Evolutionary conservation across 2,329 filamentous ascomycete genomes (phyloP).

Genomic region (Ciborinia camelliae): DNA sequence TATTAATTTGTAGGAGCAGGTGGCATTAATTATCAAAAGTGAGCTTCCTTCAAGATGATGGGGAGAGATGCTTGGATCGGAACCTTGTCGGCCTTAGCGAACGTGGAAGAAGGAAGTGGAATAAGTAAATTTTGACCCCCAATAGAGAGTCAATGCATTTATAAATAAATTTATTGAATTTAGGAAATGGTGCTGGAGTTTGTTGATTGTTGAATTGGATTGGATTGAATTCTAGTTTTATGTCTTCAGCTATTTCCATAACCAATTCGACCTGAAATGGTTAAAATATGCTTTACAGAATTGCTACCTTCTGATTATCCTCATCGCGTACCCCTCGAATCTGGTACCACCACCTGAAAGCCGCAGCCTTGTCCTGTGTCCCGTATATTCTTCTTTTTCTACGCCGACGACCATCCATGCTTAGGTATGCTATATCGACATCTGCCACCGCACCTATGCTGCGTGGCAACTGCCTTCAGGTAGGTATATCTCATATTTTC

Average conservation of each 20-base stretch:
- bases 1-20: neutral
- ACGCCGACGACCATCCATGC: neutral
- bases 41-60: slow-evolving; percentile 5
- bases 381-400: neutral
- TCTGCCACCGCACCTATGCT: neutral
- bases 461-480: neutral
- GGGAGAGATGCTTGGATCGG: slow-evolving; percentile 11
- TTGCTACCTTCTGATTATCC: neutral
- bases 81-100: slow-evolving; percentile 21
- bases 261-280: neutral
- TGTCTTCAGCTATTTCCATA: neutral
- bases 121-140: neutral
- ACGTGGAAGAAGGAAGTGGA: slow-evolving; percentile 19
- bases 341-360: neutral
- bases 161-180: neutral
- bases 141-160: neutral
- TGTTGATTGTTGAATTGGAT: neutral
- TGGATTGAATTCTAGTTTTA: neutral
- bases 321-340: neutral
- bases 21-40: slow-evolving; percentile 8
- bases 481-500: neutral
- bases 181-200: neutral
- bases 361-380: slow-evolving; percentile 7
- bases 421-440: neutral
- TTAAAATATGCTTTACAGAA: neutral